phyloP scores from a whole-genome alignment of 2,329 filamentous ascomycete genomes.

The Colletotrichum sp. region DNA sequence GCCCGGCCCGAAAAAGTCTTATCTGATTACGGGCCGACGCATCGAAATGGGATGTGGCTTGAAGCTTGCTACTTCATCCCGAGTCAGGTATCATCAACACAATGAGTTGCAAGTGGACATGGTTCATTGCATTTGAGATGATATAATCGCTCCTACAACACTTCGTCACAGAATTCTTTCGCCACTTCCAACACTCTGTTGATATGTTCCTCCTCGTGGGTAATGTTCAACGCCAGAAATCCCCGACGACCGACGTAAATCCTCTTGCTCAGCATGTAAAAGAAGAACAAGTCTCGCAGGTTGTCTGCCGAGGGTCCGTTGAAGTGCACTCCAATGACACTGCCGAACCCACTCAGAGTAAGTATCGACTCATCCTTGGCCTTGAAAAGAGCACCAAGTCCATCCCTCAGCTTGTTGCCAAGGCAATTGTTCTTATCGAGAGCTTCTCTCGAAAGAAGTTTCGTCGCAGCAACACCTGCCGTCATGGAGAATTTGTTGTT shows the following conservation, averaged over 20 bases:
- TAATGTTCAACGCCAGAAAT: slow-evolving; percentile 17
- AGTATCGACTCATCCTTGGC: not conserved
- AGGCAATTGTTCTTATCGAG: slow-evolving; percentile 10
- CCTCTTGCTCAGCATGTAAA: slow-evolving; percentile 9
- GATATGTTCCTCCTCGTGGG: slow-evolving; percentile 13
- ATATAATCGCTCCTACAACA: not conserved
- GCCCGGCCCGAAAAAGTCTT: not conserved
- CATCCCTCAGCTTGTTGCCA: not conserved
- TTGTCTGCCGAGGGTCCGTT: not conserved
- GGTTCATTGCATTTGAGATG: not conserved
- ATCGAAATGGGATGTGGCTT: no score
- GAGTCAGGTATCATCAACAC: not conserved
- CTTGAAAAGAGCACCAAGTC: not conserved
- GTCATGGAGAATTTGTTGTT: slow-evolving; percentile 24
- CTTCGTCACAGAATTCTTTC: not conserved
- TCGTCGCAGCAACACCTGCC: slow-evolving; percentile 17
- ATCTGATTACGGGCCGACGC: not conserved
- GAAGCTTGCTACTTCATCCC: not conserved
- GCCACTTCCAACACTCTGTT: not conserved
- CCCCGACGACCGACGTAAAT: slow-evolving; percentile 19
- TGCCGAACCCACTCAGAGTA: slow-evolving; percentile 12
- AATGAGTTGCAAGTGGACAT: rapidly evolving
- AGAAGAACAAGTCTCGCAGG: slow-evolving; percentile 17
- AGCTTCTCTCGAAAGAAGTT: slow-evolving; percentile 9
- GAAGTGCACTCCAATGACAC: slow-evolving; percentile 15